These are phyloP conservation scores for Fusarium irregulare DNA, from an alignment of 2,329 filamentous ascomycete genomes.

Conservation along the genomic window DNA sequence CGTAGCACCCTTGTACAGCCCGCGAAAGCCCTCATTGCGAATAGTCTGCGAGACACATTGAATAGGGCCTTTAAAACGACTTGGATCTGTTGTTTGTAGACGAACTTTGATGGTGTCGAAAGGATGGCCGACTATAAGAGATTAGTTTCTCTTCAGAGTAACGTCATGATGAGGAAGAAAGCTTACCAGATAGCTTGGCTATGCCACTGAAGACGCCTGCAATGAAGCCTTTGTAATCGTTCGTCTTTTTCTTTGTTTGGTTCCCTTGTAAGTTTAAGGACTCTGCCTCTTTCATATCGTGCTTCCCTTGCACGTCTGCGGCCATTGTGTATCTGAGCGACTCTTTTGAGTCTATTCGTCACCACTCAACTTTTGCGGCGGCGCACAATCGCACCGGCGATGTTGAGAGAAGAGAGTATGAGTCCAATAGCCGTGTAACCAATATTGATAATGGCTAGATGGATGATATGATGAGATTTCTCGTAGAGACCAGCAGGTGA, in stretches of 20 bases:
- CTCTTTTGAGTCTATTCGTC: slow-evolving; percentile 14
- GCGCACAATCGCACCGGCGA: neutral
- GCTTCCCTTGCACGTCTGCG: slow-evolving; percentile 34
- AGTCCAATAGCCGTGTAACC: neutral
- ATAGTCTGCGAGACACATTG: slow-evolving; percentile 88
- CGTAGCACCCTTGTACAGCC: slow-evolving; percentile 93
- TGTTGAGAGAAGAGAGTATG: neutral
- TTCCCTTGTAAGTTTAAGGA: slow-evolving; percentile 6
- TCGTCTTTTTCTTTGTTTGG: slow-evolving; percentile 20
- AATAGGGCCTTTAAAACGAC: slow-evolving; percentile 85
- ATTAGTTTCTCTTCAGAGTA: slow-evolving; percentile 8
- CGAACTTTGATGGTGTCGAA: slow-evolving; percentile 99
- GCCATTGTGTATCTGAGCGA: slow-evolving; percentile 34
- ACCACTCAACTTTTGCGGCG: slow-evolving; percentile 1
- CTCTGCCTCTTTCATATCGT: neutral
- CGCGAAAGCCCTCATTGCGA: slow-evolving; percentile 83
- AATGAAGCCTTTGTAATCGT: slow-evolving; percentile 91
- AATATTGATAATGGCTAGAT: neutral
- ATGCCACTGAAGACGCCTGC: slow-evolving; percentile 96
- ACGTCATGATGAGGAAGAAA: slow-evolving; percentile 37
- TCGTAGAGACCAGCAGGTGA: neutral
- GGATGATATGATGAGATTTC: neutral
- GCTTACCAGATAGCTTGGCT: slow-evolving; percentile 82
- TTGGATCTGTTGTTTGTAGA: slow-evolving; percentile 82
- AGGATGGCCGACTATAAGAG: slow-evolving; percentile 68